Percentiles rank a stretch among this genome's conserved stretches.
Evolutionary conservation across 768 basidiomycete genomes (phyloP).

Genomic region (Boletus pseudopeckii): DNA sequence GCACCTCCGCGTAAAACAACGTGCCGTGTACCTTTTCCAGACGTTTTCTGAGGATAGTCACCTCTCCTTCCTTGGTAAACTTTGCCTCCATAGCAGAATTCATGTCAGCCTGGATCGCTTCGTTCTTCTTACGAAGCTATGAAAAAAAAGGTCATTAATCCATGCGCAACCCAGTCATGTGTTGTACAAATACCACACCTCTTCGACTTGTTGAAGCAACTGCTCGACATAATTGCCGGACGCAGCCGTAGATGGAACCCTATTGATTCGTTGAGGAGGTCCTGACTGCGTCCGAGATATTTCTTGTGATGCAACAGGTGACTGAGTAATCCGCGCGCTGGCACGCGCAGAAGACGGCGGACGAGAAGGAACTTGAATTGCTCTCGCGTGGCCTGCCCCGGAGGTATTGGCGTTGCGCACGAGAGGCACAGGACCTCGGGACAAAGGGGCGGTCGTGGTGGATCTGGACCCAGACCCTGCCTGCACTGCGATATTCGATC

Average conservation of each 20-base stretch:
- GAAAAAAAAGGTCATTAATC: conserved; percentile 5
- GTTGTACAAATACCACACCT: conserved; percentile 37
- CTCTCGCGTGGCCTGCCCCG: conserved; percentile 7
- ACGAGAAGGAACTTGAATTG: conserved; percentile 6
- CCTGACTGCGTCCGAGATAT: conserved; percentile 13
- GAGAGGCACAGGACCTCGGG: conserved; percentile 13
- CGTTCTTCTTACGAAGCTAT: conserved; percentile 52
- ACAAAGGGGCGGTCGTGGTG: conserved; percentile 5
- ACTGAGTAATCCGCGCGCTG: conserved; percentile 2
- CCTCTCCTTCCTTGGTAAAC: conserved; percentile 67
- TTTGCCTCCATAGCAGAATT: conserved; percentile 48
- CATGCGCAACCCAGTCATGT: conserved; percentile 8
- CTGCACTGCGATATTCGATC: conserved; percentile 7
- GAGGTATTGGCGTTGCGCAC: conserved; percentile 10
- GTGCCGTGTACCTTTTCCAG: conserved; percentile 55
- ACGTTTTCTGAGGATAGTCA: conserved; percentile 58
- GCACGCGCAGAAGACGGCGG: conserved; percentile 15
- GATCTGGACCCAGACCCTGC: conserved; percentile 7
- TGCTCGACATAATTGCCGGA: conserved; percentile 10
- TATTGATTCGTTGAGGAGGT: conserved; percentile 5
- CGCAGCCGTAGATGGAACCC: conserved; percentile 1
- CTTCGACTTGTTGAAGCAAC: conserved; percentile 39
- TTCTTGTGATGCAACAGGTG: conserved; percentile 22
- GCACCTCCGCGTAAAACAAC: background rate
- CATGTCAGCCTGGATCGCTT: conserved; percentile 42